These are phyloP conservation scores for Clitopilus passeckerianus DNA, from an alignment of 768 basidiomycete genomes.

Conservation along the genomic window DNA sequence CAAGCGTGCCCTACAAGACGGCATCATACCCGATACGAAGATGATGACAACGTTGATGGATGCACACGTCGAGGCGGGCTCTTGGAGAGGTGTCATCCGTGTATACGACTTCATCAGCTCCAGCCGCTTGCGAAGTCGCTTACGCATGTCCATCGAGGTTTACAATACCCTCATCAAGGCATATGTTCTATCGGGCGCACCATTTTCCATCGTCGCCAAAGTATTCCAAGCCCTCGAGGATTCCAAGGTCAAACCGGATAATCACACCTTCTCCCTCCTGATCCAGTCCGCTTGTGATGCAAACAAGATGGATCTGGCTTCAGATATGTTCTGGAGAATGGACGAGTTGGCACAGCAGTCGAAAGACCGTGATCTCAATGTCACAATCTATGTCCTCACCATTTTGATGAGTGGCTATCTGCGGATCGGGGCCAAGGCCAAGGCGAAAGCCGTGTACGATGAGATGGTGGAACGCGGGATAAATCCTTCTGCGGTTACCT, in stretches of 20 bases:
- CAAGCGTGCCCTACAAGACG: conserved; percentile 56
- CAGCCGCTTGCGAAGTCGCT: conserved; percentile 22
- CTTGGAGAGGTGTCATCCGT: conserved; percentile 71
- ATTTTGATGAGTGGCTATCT: conserved; percentile 75
- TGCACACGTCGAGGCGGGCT: conserved; percentile 75
- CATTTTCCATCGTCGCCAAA: conserved; percentile 56
- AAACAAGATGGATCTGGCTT: conserved; percentile 57
- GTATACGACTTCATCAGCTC: conserved; percentile 59
- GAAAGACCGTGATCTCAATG: conserved; percentile 30
- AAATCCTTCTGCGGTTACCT: conserved; percentile 64
- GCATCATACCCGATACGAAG: conserved; percentile 53
- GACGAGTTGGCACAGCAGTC: conserved; percentile 32
- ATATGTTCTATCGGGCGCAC: conserved; percentile 75
- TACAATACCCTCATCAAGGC: conserved; percentile 83
- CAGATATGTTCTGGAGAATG: conserved; percentile 66
- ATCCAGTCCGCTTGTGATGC: conserved; percentile 81
- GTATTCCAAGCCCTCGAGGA: conserved; percentile 55
- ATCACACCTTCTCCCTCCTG: conserved; percentile 63
- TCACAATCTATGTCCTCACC: conserved; percentile 62
- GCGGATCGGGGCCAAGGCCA: conserved; percentile 39
- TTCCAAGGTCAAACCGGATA: conserved; percentile 51
- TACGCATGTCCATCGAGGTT: conserved; percentile 49
- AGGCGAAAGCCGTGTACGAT: conserved; percentile 63
- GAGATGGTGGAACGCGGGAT: conserved; percentile 68
- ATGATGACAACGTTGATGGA: conserved; percentile 77